Base-by-base conservation (phyloP, 73 alveolate genomes). In the Paramecium tetraurelia region DNA sequence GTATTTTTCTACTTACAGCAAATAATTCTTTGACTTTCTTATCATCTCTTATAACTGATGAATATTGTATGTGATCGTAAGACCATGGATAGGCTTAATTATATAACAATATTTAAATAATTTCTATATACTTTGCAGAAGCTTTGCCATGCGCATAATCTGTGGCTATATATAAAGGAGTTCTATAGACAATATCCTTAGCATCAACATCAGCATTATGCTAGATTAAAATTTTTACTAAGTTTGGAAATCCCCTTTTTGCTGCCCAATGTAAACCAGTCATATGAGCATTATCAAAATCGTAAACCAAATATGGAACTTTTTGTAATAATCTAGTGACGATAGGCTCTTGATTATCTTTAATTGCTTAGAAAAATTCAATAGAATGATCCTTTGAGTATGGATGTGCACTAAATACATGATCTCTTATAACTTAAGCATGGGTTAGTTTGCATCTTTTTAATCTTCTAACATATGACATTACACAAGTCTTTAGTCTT, bases 231-330 rank as follows among this genome's bases (percentile, higher is more conserved):
- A 94, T 68, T 14, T 93, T 85, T 14, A 95, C 83, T n/a, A 96
- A 59, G 68, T 95, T 59, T 84, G 92, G 86, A 48, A 75, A 77
- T 38, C 95, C 95, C 86, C 99, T 89, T 80, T 94, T 96, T 11
- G 96, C 98, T 27, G 96, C 96, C 92, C 98, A 95, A 93, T 96
- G 99, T n/a, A 96, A 93, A 35, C 97, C 96, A 1, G 98, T 92
- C 87, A 94, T 97, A 12, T 92, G 58, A 35, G 94, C 92, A 89
- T 71, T 80, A 89, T 96, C 99, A 71, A 92, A 89, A 76, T 87
- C 97, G 93, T 94, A 93, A 80, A 96, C 95, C 58, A 96, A 57
- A 40, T 86, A 92, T 85, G 80, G 89, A 38, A 94, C 95, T 22
- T 83, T 59, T 53, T 96, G 85, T 48, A 96, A 53, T 11, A 94